These are phyloP conservation scores for Sphagnum tenellum DNA, from an alignment of 225 moss, liverwort and hornwort species.

Conservation along the genomic window DNA sequence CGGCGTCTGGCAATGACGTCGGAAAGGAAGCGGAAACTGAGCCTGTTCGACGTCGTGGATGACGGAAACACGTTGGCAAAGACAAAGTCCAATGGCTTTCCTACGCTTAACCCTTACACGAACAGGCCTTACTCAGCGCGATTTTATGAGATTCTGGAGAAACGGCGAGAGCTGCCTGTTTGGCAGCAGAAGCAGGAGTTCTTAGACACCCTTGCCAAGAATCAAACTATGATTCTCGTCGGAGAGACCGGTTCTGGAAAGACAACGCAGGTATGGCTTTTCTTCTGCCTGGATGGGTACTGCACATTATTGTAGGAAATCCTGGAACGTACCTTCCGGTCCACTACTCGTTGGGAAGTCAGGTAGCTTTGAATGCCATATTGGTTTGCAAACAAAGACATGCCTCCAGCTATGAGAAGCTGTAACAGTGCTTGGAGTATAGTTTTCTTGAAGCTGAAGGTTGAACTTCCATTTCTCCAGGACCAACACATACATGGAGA, in stretches of 20 bases:
- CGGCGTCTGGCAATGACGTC: constrained; percentile 22
- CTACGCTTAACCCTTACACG: constrained; percentile 39
- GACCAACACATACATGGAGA: too few relatives aligned
- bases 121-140: constrained; percentile 42
- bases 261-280: constrained; percentile 36
- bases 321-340: too few relatives aligned
- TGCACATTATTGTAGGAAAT: too few relatives aligned
- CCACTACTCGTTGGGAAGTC: too few relatives aligned
- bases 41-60: constrained; percentile 47
- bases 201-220: constrained; percentile 32
- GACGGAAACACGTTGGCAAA: constrained; percentile 22
- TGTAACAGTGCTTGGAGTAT: too few relatives aligned
- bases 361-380: too few relatives aligned
- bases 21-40: constrained; percentile 48
- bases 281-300: too few relatives aligned
- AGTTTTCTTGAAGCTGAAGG: too few relatives aligned
- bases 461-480: too few relatives aligned
- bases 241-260: constrained; percentile 55
- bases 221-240: constrained; percentile 51
- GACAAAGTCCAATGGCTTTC: constrained; percentile 26
- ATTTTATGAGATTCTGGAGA: constrained; percentile 54
- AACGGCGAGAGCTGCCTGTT: constrained; percentile 40
- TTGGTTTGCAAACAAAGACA: too few relatives aligned
- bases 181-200: constrained; percentile 61
- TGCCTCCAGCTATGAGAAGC: too few relatives aligned